phyloP scores from a whole-genome alignment of 2,329 filamentous ascomycete genomes.

The Alternaria postmessia region DNA sequence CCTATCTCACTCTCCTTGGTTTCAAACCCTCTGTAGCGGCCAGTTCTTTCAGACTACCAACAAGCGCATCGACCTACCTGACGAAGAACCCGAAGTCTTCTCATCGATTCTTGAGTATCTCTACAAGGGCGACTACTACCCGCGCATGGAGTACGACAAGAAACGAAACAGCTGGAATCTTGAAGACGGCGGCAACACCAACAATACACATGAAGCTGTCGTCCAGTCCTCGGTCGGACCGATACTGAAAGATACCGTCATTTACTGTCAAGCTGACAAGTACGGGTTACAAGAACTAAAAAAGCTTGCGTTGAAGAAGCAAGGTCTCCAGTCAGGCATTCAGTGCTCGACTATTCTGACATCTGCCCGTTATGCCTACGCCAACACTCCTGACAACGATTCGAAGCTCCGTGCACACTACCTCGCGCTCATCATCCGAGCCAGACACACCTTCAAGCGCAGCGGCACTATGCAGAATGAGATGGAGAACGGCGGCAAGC shows the following conservation, averaged over 20 bases:
- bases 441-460: conserved; percentile 86
- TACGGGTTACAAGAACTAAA: conserved; percentile 87
- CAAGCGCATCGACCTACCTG: conserved; percentile 80
- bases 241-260: conserved; percentile 85
- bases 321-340: conserved; percentile 85
- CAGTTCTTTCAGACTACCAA: conserved; percentile 68
- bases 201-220: conserved; percentile 52
- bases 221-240: conserved; percentile 70
- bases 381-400: conserved; percentile 86
- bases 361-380: conserved; percentile 89
- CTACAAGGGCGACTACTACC: conserved; percentile 94
- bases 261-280: conserved; percentile 87
- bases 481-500: conserved; percentile 85
- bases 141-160: conserved; percentile 83
- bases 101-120: conserved; percentile 89
- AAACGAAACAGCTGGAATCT: conserved; percentile 81
- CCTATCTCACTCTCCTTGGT: conserved; percentile 80
- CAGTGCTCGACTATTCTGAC: conserved; percentile 84
- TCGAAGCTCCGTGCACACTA: conserved; percentile 93
- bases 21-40: conserved; percentile 69
- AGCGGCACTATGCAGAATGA: conserved; percentile 96
- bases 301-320: conserved; percentile 83
- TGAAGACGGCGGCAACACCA: conserved; percentile 64
- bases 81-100: conserved; percentile 90
- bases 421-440: conserved; percentile 88